phyloP scores from a whole-genome alignment of 169 alveolate genomes.

The Perkinsus marinus region DNA sequence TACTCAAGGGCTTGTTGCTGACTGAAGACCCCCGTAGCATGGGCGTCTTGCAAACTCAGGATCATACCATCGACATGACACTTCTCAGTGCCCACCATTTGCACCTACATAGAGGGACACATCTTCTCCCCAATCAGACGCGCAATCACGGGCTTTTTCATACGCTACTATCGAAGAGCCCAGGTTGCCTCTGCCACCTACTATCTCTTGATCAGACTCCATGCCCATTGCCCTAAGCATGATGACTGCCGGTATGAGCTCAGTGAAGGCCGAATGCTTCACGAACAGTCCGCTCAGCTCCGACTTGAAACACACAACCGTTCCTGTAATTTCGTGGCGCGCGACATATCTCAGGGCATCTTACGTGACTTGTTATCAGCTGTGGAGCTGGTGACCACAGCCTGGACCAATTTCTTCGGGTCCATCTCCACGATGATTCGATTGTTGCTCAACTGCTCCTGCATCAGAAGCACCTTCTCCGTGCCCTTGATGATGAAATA shows the following conservation, averaged over 20 bases:
- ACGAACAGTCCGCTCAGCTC: conserved; percentile 1
- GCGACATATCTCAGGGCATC: background rate
- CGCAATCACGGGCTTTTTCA: no score
- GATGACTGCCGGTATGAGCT: conserved; percentile 88
- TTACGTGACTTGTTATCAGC: conserved; percentile 90
- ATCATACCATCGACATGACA: conserved; percentile 45
- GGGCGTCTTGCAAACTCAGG: conserved; percentile 59
- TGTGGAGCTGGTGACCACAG: conserved; percentile 91
- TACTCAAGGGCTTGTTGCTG: conserved; percentile 71
- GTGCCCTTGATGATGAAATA: conserved; percentile 96
- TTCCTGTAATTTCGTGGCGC: background rate
- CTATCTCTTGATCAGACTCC: conserved; percentile 93
- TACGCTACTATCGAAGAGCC: no score
- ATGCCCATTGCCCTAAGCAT: conserved; percentile 96
- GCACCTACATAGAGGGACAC: background rate
- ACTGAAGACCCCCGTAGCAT: conserved; percentile 52
- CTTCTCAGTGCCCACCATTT: conserved; percentile 5
- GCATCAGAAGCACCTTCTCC: conserved; percentile 94
- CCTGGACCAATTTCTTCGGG: conserved; percentile 75
- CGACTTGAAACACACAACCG: background rate
- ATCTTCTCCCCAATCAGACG: no score
- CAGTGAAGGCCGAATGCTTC: conserved; percentile 38
- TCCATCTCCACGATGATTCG: conserved; percentile 95
- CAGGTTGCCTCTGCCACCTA: conserved; percentile 10
- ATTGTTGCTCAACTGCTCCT: conserved; percentile 92